Base-by-base conservation (phyloP, 1,284 basidiomycete genomes). In the Erythrobasidium hasegawianum region DNA sequence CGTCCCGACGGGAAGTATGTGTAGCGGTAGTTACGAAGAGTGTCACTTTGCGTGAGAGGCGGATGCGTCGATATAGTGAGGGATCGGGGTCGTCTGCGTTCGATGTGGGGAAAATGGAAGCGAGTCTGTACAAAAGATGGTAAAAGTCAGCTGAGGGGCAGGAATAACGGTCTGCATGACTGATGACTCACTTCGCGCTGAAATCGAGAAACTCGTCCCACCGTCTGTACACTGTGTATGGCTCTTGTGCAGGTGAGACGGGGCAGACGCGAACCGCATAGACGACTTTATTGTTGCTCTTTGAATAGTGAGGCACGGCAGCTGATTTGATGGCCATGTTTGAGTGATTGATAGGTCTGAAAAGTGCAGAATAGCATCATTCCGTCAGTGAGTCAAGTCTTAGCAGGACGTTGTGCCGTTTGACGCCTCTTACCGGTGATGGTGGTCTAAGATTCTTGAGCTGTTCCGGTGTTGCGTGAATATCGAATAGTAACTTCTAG, bases 161-260 rank as follows among this genome's bases (percentile, higher is more conserved):
- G n/a, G n/a, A n/a, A n/a, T n/a, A n/a, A n/a, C n/a, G n/a, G n/a
- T n/a, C n/a, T n/a, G n/a, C n/a, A n/a, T n/a, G n/a, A n/a, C n/a
- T n/a, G 54, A 53, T 24, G 24, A 18, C 60, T 13, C 45, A 72
- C 72, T 58, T 68, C 9, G 67, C 13, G 47, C 64, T 59, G 11
- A 72, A 70, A 5, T 72, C 72, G 41, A 71, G 57, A 39, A 70
- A 72, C 43, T 72, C 72, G 18, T 65, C 62, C 72, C 72, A 72
- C 2, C 68, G 59, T 27, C 72, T 29, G 52, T 68, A 72, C 1
- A 72, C 69, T 18, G 72, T 72, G 20, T 70, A 70, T 18, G 72
- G 72, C 43, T 72, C 72, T 20, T 57, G 47, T 4, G 43, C 43
- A 4, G 43, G 43, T 8, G 43, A 47, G n/a, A 39, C 64, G 10